Base-by-base conservation (phyloP, 352 stramenopile genomes). In the Plasmopara muralis region DNA sequence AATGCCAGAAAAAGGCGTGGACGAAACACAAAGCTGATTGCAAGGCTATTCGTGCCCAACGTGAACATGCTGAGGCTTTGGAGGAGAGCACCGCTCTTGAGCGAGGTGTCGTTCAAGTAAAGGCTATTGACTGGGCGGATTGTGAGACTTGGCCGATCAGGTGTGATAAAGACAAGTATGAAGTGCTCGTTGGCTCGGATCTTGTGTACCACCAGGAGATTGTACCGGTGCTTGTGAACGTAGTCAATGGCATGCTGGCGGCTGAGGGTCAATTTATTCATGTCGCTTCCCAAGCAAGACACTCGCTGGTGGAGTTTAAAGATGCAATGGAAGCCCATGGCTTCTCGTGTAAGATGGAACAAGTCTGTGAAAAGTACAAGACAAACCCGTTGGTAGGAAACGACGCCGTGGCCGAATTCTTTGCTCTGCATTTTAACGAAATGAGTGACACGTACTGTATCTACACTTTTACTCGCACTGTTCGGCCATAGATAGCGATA, bases 361-460 rank as follows among this genome's bases (percentile, higher is more conserved):
- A 87, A 54, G 78, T 92, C 9, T 78, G 77, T 9, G 82, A 95
- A 40, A 62, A 70, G 15, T 93, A 90, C 72, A 93, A 95, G 63
- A 65, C 53, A n/a, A 95, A 95, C 50, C 84, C 84, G 20, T 55
- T 95, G 10, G 80, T 91, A 4, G 72, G 75, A 45, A 70, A 77
- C 33, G 76, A 87, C 18, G 72, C 74, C 0, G 65, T 68, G 0
- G 62, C 83, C 15, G 77, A 89, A 62, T 60, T 93, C 28, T 93
- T 93, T 43, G 62, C 82, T 54, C 57, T 95, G 49, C 84, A 95
- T 55, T 95, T 95, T 63, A 92, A 92, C 70, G 84, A 95, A 56
- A 92, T 95, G 84, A 87, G 73, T 57, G 83, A 93, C 60, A 73
- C 83, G 57, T 93, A 93, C 66, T 89, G 79, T 65, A 74, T 90